Conservation (phyloP, 805 yeast genomes). For the Lipomyces yamanashiensis region DNA sequence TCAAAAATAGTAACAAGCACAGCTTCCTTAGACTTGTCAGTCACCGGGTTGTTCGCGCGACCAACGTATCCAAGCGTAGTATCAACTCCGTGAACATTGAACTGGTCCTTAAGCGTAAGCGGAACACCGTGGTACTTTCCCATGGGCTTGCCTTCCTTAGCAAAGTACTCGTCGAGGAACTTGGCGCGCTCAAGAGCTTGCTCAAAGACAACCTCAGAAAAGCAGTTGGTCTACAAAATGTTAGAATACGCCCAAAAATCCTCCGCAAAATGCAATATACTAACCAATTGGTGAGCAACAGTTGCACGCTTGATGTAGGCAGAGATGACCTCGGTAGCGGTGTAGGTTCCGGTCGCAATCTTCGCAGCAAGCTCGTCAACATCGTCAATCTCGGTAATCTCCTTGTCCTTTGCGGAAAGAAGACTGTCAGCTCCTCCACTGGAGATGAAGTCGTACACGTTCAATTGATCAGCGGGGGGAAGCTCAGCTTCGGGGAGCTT, state of each 20-base stretch:
- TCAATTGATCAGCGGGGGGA: constrained; percentile 35
- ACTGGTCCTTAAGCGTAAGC: constrained; percentile 68
- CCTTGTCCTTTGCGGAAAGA: constrained; percentile 37
- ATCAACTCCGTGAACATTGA: constrained; percentile 57
- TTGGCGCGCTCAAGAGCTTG: constrained; percentile 63
- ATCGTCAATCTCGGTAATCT: constrained; percentile 39
- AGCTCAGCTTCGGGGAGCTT: constrained; percentile 34
- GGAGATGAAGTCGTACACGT: constrained; percentile 37
- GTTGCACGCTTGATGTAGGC: constrained; percentile 47
- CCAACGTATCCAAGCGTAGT: constrained; percentile 50
- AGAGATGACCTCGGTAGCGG: constrained; percentile 52
- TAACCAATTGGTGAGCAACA: constrained; percentile 35
- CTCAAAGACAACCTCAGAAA: constrained; percentile 53
- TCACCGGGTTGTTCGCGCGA: constrained; percentile 49
- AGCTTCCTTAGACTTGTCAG: constrained; percentile 50
- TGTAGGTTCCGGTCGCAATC: constrained; percentile 44
- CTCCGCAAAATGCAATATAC: not conserved
- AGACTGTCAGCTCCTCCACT: constrained; percentile 33
- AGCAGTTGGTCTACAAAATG: constrained; percentile 41
- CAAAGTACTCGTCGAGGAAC: constrained; percentile 57
- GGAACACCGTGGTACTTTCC: constrained; percentile 77
- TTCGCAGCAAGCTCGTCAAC: constrained; percentile 32
- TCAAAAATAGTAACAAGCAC: constrained; percentile 54
- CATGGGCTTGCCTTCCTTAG: constrained; percentile 52
- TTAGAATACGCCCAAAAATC: no score